Percentiles rank a stretch among this genome's conserved stretches.
Evolutionary conservation across 1,284 basidiomycete species (phyloP).

Genomic region (Sporisorium reilianum): DNA sequence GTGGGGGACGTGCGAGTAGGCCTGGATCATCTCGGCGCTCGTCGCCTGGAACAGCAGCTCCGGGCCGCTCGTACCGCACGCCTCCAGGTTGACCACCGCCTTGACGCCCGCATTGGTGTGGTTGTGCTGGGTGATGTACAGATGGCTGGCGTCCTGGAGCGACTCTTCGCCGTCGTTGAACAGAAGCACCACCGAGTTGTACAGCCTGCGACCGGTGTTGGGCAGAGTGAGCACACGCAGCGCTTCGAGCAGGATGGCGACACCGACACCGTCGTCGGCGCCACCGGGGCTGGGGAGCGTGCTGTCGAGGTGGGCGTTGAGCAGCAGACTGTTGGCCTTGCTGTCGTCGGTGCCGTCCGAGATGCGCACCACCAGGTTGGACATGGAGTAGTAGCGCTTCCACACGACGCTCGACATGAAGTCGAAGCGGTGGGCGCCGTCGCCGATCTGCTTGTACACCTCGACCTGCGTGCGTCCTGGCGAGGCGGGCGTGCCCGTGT

Average conservation of each 20-base stretch:
- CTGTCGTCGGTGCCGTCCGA: constrained; percentile 79
- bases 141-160: constrained; percentile 88
- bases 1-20: constrained; percentile 86
- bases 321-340: constrained; percentile 75
- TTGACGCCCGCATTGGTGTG: constrained; percentile 75
- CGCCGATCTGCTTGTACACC: constrained; percentile 66
- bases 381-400: constrained; percentile 87
- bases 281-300: constrained; percentile 73
- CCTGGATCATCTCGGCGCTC: constrained; percentile 90
- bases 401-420: constrained; percentile 77
- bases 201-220: constrained; percentile 79
- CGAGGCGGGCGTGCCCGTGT: constrained; percentile 38
- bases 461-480: constrained; percentile 64
- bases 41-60: constrained; percentile 97
- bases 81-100: constrained; percentile 92
- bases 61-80: constrained; percentile 87
- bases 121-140: constrained; percentile 67
- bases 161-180: constrained; percentile 95
- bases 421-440: constrained; percentile 67
- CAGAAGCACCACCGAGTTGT: constrained; percentile 86
- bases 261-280: constrained; percentile 79
- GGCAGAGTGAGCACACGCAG: constrained; percentile 77
- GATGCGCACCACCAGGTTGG: constrained; percentile 88
- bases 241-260: constrained; percentile 89
- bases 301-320: constrained; percentile 86